These are phyloP conservation scores for Tylopilus sp. DNA, from an alignment of 768 basidiomycete species.

Conservation along the genomic window DNA sequence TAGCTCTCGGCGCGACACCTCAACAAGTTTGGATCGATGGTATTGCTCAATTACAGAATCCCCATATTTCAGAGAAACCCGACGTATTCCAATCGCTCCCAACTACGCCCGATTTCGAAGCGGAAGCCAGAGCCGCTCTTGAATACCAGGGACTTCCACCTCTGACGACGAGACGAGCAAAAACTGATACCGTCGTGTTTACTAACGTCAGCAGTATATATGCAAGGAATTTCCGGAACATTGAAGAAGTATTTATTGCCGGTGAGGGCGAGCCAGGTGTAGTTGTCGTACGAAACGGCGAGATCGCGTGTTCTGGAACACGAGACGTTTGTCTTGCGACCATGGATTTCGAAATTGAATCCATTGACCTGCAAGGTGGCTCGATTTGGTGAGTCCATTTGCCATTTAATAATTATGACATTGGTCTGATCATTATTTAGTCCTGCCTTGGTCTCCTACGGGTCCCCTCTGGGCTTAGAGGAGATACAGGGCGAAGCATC, in stretches of 20 bases:
- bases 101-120: conserved; percentile 58
- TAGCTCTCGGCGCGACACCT: conserved; percentile 74
- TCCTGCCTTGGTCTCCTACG: conserved; percentile 43
- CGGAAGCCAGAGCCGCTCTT: conserved; percentile 56
- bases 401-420: background rate
- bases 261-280: conserved; percentile 27
- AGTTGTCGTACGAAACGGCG: conserved; percentile 52
- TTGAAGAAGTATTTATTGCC: conserved; percentile 21
- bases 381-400: conserved; percentile 44
- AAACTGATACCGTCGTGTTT: conserved; percentile 50
- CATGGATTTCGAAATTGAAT: conserved; percentile 26
- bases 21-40: conserved; percentile 85
- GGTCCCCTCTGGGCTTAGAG: conserved; percentile 46
- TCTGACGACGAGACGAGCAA: conserved; percentile 41
- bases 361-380: conserved; percentile 64
- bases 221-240: conserved; percentile 29
- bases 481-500: conserved; percentile 53
- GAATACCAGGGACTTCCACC: conserved; percentile 72
- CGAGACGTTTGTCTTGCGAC: conserved; percentile 23
- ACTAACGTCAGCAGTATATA: conserved; percentile 58
- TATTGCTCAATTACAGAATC: conserved; percentile 58
- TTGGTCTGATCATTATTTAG: conserved; percentile 25
- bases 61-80: conserved; percentile 54
- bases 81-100: conserved; percentile 48
- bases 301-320: conserved; percentile 50